A percentile compares a stretch with the other conserved stretches of the same genome.
Conservation (phyloP, 805 yeast genomes). For the Ogataea parapolymorpha region DNA sequence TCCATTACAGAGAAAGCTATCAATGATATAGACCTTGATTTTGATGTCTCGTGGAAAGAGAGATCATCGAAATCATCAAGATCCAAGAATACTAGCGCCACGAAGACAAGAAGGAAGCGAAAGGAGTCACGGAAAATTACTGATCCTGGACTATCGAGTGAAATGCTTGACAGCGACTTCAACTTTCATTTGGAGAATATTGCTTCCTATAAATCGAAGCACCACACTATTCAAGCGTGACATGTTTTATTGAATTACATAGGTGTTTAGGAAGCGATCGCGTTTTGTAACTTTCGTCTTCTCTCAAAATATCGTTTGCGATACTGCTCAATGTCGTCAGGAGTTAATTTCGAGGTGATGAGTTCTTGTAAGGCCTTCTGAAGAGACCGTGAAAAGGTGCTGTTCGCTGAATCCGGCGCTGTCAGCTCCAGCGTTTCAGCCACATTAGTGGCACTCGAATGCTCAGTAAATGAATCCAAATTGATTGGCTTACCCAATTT, state of each 20-base stretch:
- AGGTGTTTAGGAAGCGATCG: not conserved
- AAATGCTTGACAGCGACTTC: slow-evolving; percentile 8
- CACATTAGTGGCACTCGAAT: not conserved
- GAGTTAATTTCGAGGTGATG: slow-evolving; percentile 15
- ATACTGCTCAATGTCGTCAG: slow-evolving; percentile 18
- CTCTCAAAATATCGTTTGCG: slow-evolving; percentile 22
- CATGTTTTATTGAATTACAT: too few relatives aligned
- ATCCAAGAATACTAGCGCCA: too few relatives aligned
- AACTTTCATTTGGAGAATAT: slow-evolving; percentile 1
- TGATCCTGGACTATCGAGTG: not conserved
- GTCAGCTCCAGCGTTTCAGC: not conserved
- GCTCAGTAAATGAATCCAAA: not conserved
- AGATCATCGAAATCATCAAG: not conserved
- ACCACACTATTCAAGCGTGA: not conserved
- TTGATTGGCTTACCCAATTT: not conserved
- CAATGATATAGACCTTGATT: not conserved
- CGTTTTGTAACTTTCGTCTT: not conserved
- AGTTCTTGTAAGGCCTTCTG: slow-evolving; percentile 10
- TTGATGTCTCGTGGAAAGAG: not conserved
- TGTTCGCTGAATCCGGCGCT: not conserved
- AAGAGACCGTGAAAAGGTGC: not conserved
- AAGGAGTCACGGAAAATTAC: not conserved
- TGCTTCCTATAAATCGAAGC: not conserved
- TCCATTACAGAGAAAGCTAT: not conserved
- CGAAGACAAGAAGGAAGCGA: not conserved